Conservation (phyloP, 768 basidiomycete species). For the Zangia roseola region DNA sequence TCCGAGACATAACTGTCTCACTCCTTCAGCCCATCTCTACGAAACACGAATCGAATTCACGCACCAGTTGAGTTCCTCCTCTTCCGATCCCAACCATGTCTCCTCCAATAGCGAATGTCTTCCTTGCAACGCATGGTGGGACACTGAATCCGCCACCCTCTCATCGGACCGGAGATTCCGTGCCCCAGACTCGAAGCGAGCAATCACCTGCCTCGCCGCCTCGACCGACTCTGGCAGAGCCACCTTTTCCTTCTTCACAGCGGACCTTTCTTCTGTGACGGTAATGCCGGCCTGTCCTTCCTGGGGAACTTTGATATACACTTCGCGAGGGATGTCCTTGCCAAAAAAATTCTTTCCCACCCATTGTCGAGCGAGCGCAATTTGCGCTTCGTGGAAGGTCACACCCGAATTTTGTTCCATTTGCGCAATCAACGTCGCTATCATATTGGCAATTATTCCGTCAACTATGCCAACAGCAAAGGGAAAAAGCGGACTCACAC, state of each 20-base stretch:
- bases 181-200: slow-evolving; percentile 70
- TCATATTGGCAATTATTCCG: neutral
- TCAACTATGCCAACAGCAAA: slow-evolving; percentile 24
- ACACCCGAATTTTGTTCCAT: slow-evolving; percentile 78
- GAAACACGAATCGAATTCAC: slow-evolving; percentile 33
- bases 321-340: slow-evolving; percentile 42
- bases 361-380: slow-evolving; percentile 80
- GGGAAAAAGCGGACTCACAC: slow-evolving; percentile 37
- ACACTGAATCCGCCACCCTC: slow-evolving; percentile 70
- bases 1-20: slow-evolving; percentile 72
- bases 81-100: slow-evolving; percentile 78
- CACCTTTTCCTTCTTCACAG: slow-evolving; percentile 58
- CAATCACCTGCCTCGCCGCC: slow-evolving; percentile 68
- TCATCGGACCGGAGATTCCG: slow-evolving; percentile 53
- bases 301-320: slow-evolving; percentile 56
- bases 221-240: slow-evolving; percentile 63
- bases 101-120: slow-evolving; percentile 65
- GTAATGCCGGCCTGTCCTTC: slow-evolving; percentile 49
- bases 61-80: slow-evolving; percentile 79
- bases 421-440: slow-evolving; percentile 52
- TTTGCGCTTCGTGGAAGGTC: slow-evolving; percentile 81
- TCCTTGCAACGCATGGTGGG: slow-evolving; percentile 76
- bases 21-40: slow-evolving; percentile 6
- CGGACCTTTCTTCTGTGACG: slow-evolving; percentile 49
- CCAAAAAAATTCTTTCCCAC: slow-evolving; percentile 48